A percentile compares a stretch with the other conserved stretches of the same genome.
These are phyloP conservation scores for Aspergillus taichungensis DNA, from an alignment of 495 filamentous ascomycete species.

Conservation along the genomic window DNA sequence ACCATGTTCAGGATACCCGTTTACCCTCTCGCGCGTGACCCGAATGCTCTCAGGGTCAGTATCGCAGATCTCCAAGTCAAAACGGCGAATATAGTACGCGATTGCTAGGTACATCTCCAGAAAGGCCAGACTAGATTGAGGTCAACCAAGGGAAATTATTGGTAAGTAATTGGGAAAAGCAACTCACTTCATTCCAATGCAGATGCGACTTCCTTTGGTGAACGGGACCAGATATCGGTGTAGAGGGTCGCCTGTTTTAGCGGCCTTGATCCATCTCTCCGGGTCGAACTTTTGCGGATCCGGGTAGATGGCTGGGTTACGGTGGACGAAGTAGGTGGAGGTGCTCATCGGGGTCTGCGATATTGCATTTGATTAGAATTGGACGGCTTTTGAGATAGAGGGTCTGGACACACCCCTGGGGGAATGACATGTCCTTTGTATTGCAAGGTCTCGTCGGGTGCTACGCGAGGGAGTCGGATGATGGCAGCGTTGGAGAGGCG, in stretches of 20 bases:
- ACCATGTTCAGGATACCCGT: no score
- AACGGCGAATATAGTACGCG: no score
- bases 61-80: no score
- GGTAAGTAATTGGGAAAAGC: background rate
- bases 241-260: constrained; percentile 7
- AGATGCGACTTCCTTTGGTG: constrained; percentile 24
- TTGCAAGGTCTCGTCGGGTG: constrained; percentile 22
- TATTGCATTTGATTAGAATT: constrained; percentile 6
- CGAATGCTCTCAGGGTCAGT: no score
- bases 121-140: no score
- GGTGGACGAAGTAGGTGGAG: constrained; percentile 31
- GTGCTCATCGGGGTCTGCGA: constrained; percentile 30
- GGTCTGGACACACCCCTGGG: constrained; percentile 8
- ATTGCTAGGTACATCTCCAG: no score
- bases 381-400: constrained; percentile 10
- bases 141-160: no score
- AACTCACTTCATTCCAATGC: constrained; percentile 29
- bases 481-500: constrained; percentile 26
- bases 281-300: constrained; percentile 31
- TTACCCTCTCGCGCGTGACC: no score
- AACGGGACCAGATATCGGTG: constrained; percentile 25
- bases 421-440: constrained; percentile 22
- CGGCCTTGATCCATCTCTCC: constrained; percentile 32
- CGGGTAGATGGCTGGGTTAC: constrained; percentile 30
- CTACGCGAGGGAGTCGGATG: constrained; percentile 24